Base-by-base conservation (phyloP, 331 rosid genomes). In the Arachis monticola region DNA sequence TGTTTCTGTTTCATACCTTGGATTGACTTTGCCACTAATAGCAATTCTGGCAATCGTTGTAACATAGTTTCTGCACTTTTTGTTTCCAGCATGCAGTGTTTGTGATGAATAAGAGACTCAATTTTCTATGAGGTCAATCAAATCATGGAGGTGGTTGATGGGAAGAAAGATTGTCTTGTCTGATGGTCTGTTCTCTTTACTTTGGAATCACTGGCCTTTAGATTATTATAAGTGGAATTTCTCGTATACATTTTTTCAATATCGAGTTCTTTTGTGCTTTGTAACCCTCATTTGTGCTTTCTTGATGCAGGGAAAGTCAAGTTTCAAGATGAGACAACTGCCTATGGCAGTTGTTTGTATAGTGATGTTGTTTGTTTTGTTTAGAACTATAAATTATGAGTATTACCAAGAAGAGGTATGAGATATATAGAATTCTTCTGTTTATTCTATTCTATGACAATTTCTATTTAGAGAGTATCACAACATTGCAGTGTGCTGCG, bases 321-420 rank as follows among this genome's bases (percentile, higher is more conserved):
- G 83, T 77, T 81, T 85, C 63, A 94, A 82, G 94, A 91, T 81
- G 87, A 94, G 78, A 76, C 97, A 84, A 78, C 75, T 91, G 73
- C 89, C 88, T 82, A 82, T 90, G 90, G 93, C 83, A 83, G 71
- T 88, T 58, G 65, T 77, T 51, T 88, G 91, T 83, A 79, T 69
- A 64, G 81, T 88, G 47, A 85, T 87, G 89, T 73, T 90, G 69
- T 87, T 91, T 51, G 76, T 90, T 57, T 79, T 90, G 67, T 91
- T 91, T 79, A 91, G 93, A 80, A 94, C 93, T 52, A 76, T 91
- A 70, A 90, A 81, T 72, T 91, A 85, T 80, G 93, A 94, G 48
- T 70, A 85, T 77, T 84, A 75, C 45, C 85, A 87, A 74, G 82
- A 87, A 12, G 89, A 90, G 96, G 98, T 88, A 85, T 52, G 67